Base-by-base conservation (phyloP, 139 green algal species). In the Coelastrella sp. region DNA sequence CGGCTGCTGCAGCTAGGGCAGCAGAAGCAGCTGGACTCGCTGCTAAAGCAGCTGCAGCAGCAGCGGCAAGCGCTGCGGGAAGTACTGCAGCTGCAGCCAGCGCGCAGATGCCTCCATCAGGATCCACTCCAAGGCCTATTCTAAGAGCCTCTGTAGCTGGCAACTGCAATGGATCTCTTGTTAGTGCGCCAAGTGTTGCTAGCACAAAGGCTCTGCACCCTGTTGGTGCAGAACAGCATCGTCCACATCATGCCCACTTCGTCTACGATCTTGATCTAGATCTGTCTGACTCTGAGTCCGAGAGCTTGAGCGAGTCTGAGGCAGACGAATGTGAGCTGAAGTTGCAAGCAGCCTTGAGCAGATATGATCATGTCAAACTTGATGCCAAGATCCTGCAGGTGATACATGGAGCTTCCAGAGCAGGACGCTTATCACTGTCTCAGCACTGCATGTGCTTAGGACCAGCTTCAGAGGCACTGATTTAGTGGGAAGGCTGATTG, bases 371-470 rank as follows among this genome's bases (percentile, higher is more conserved):
- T 27, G 82, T 93, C 15, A n/a, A 40, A 2, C 37, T 93, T 60
- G 89, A 93, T 57, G 79, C 80, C 32, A 38, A 79, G 57, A 72
- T 91, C 50, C 62, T 89, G 57, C 89, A 92, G 89, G 86, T 82
- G 32, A 23, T 79, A 76, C 13, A 17, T n/a, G 30, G 19, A 64
- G 2, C 2, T 1, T 32, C 53, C n/a, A n/a, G n/a, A n/a, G n/a
- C n/a, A n/a, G n/a, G n/a, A n/a, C n/a, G n/a, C n/a, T n/a, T n/a
- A n/a, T n/a, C n/a, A n/a, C n/a, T n/a, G n/a, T 64, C 2, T 21
- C 17, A 1, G 21, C 19, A 32, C 53, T 64, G 21, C 17, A 5
- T 9, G 17, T 7, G 19, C 53, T 32, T 34, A 9, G 2, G 21
- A 2, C 21, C 3, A 32, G 53, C 53, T 32, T 19, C 5, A 34